These are phyloP conservation scores for Melaleuca quinquenervia DNA, from an alignment of 345 rosid species.

Conservation along the genomic window DNA sequence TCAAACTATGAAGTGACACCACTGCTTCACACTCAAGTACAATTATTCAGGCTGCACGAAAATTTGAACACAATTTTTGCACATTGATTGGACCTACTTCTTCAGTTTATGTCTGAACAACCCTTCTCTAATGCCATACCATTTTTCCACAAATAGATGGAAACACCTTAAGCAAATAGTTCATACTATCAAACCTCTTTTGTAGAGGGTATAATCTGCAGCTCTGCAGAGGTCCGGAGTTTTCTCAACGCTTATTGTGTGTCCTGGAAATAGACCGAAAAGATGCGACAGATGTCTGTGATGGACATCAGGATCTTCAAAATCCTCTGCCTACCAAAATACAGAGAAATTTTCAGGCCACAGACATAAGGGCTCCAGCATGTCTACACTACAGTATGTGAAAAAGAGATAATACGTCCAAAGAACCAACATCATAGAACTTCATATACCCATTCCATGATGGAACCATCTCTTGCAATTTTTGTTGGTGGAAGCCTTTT, in stretches of 20 bases:
- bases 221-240: slow-evolving; percentile 81
- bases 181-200: slow-evolving; percentile 43
- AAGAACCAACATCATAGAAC: neutral
- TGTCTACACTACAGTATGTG: neutral
- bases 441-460: slow-evolving; percentile 85
- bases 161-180: neutral
- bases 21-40: neutral
- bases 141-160: neutral
- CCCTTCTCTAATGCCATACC: neutral
- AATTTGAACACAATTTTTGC: neutral
- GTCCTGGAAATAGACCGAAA: slow-evolving; percentile 95
- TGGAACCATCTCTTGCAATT: slow-evolving; percentile 76
- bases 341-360: neutral
- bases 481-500: slow-evolving; percentile 65
- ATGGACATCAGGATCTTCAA: slow-evolving; percentile 72
- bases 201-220: slow-evolving; percentile 48
- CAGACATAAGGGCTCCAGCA: neutral
- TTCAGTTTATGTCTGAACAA: neutral
- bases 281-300: slow-evolving; percentile 90
- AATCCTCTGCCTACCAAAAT: slow-evolving; percentile 52
- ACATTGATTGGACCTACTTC: neutral
- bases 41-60: neutral
- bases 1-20: neutral
- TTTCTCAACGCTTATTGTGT: slow-evolving; percentile 53
- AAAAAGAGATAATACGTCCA: neutral